Evolutionary conservation across 257 asterid genomes (phyloP), one percentile per base, ranked within the genome.

Genomic region (Primulina eburnea): DNA sequence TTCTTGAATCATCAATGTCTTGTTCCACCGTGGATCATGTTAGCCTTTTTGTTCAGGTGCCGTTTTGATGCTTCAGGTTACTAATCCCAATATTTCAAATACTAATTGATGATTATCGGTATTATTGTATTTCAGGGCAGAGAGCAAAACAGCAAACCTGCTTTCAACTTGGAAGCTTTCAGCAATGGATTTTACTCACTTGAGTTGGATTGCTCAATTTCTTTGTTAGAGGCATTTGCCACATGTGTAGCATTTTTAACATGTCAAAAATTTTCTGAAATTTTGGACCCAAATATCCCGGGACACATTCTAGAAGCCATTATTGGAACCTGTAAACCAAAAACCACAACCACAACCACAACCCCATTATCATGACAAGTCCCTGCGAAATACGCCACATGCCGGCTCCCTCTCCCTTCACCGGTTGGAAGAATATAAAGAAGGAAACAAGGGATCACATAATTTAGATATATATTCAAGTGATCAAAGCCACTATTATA

Each of bases 331-430:
- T 81, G 67, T 59, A 62, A 17, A 61, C 66, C 26, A 67, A 35
- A 77, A 8, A 18, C 75, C 69, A 12, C 68, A 14, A 21, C 77
- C 69, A 12, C 68, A 14, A 21, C 77, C 67, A 8, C 68, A 8
- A 17, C 18, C 21, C 8, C 57, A 17, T 47, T 81, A 67, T 84
- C 75, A 60, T 79, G 79, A 65, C 82, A 79, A 76, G 29, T 69
- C 47, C 92, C 93, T 67, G 85, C 82, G 57, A 83, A 80, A 72
- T 90, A 80, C 69, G 71, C 81, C 28, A 71, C 95, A 6, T 85
- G 84, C 71, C 97, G 96, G 8, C 98, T 96, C 5, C 71, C 85
- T n/a, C 98, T 96, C 5, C 71, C 84, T n/a, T 93, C 98, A 47
- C 98, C 98, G 0, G 97, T 81, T 28, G 98, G 90, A 70, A 89